Percentiles rank a stretch among this genome's conserved stretches.
These are phyloP conservation scores for Petunia secreta DNA, from an alignment of 257 asterid genomes.

Conservation along the genomic window DNA sequence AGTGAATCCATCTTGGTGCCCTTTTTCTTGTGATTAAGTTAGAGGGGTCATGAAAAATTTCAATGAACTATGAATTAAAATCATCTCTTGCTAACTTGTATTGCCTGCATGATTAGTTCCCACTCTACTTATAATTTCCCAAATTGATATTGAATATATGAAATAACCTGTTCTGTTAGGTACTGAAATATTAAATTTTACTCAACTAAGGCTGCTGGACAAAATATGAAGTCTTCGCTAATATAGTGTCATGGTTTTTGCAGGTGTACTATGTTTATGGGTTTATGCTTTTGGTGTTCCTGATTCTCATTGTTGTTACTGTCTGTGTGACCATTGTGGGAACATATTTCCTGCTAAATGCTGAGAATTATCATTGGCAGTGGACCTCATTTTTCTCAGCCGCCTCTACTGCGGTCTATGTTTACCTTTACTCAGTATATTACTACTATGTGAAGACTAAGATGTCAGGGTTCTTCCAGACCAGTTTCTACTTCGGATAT, in stretches of 20 bases:
- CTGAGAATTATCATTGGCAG: conserved; percentile 79
- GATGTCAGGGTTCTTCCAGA: conserved; percentile 76
- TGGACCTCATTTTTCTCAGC: conserved; percentile 80
- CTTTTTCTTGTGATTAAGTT: background rate
- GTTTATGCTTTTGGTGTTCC: conserved; percentile 68
- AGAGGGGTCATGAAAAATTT: background rate
- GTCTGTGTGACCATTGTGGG: conserved; percentile 70
- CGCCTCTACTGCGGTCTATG: conserved; percentile 62
- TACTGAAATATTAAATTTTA: background rate
- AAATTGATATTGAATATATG: conserved; percentile 4
- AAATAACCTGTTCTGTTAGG: background rate
- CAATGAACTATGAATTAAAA: background rate
- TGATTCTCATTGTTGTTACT: conserved; percentile 65
- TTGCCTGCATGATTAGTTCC: background rate
- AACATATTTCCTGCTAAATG: conserved; percentile 66
- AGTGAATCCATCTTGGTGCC: background rate
- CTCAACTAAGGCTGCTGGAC: background rate
- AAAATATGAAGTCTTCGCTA: background rate
- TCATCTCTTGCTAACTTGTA: conserved; percentile 7
- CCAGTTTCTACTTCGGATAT: conserved; percentile 71
- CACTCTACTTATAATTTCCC: background rate
- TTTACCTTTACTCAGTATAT: conserved; percentile 61
- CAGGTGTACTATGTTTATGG: conserved; percentile 78
- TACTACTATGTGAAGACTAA: conserved; percentile 66
- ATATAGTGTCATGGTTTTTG: conserved; percentile 19